A percentile compares a stretch with the other conserved stretches of the same genome.
Conservation (phyloP, 2,329 filamentous ascomycete species). For the Cordyceps farinosa region DNA sequence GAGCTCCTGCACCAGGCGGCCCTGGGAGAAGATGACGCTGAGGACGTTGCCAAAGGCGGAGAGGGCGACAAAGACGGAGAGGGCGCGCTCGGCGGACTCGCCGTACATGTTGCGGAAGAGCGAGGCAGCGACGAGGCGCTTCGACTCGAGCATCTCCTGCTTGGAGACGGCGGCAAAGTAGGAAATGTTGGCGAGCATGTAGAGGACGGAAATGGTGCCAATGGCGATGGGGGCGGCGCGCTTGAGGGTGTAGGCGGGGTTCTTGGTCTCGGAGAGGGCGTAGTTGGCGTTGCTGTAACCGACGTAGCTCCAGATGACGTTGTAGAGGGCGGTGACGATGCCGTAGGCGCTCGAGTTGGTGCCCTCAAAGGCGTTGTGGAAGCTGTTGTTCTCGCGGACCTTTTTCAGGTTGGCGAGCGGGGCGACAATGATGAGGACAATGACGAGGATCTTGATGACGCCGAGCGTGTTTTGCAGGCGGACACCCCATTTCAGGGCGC, state of each 20-base stretch:
- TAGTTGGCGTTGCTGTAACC: constrained; percentile 69
- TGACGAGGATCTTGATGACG: constrained; percentile 61
- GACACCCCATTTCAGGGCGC: constrained; percentile 62
- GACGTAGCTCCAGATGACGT: constrained; percentile 68
- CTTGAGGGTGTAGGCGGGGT: constrained; percentile 62
- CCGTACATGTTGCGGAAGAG: constrained; percentile 57
- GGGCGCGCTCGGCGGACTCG: constrained; percentile 50
- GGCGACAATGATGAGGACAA: constrained; percentile 61
- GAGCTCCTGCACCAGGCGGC: constrained; percentile 62
- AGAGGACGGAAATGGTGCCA: constrained; percentile 54
- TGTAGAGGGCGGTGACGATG: constrained; percentile 67
- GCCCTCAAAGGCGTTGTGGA: constrained; percentile 60
- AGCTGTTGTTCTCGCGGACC: constrained; percentile 58
- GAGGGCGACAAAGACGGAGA: constrained; percentile 63
- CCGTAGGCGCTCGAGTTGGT: constrained; percentile 64
- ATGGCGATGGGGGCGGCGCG: constrained; percentile 62
- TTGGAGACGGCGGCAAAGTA: constrained; percentile 60
- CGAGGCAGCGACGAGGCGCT: constrained; percentile 50
- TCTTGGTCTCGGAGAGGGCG: constrained; percentile 60
- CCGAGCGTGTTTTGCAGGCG: constrained; percentile 65
- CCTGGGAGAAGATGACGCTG: constrained; percentile 65
- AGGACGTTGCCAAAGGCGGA: constrained; percentile 67
- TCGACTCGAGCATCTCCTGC: constrained; percentile 48
- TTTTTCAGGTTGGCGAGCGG: constrained; percentile 60
- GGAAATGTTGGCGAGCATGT: constrained; percentile 64